A percentile compares a stretch with the other conserved stretches of the same genome.
Evolutionary conservation across 805 yeast species (phyloP).

Genomic region (Candida tibetensis): DNA sequence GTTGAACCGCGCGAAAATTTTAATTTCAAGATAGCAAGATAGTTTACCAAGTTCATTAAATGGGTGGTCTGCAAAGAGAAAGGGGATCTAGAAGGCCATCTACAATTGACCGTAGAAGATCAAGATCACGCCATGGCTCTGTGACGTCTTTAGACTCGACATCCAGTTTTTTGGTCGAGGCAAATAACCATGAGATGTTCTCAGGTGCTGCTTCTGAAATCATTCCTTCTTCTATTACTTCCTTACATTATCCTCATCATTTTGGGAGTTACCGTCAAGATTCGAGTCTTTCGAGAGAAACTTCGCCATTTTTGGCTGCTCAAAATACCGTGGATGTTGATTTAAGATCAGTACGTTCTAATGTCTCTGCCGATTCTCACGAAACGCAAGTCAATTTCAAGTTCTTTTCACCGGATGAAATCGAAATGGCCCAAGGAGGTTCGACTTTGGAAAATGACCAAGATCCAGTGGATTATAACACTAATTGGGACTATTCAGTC

Average conservation of each 20-base stretch:
- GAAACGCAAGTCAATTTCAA: constrained; percentile 53
- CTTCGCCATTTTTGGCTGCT: constrained; percentile 34
- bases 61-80: neutral
- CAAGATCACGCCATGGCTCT: constrained; percentile 31
- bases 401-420: constrained; percentile 80
- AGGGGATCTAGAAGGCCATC: constrained; percentile 3
- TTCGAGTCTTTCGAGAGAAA: constrained; percentile 23
- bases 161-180: constrained; percentile 40
- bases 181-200: constrained; percentile 66
- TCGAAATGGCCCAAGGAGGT: constrained; percentile 84
- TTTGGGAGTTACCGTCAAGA: constrained; percentile 27
- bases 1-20: too few relatives aligned
- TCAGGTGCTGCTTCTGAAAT: constrained; percentile 76
- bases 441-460: constrained; percentile 65
- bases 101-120: constrained; percentile 18
- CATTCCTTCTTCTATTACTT: constrained; percentile 73
- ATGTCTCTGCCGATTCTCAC: constrained; percentile 33
- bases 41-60: too few relatives aligned
- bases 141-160: constrained; percentile 32
- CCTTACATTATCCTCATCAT: constrained; percentile 70
- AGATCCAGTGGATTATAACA: constrained; percentile 65
- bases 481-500: constrained; percentile 67
- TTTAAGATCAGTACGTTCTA: constrained; percentile 33
- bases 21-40: too few relatives aligned
- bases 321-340: constrained; percentile 25